Percentiles rank a stretch among this genome's conserved stretches.
Conservation (phyloP, 352 stramenopile genomes). For the Phytopythium delawarense region DNA sequence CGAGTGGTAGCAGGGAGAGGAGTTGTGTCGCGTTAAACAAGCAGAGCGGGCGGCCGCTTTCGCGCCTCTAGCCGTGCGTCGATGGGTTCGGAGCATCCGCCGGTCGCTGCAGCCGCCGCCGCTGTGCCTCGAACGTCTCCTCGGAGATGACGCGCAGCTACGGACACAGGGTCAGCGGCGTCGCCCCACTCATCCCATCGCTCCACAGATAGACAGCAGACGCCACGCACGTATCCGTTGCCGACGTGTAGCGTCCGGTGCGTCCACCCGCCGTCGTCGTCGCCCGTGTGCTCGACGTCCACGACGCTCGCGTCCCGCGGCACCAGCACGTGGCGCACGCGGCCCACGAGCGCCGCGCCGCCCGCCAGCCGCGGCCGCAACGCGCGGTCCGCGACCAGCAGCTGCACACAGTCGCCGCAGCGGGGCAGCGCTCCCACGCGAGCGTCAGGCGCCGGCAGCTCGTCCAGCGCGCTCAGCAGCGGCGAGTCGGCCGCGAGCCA, state of each 20-base stretch:
- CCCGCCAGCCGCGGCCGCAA: conserved; percentile 14
- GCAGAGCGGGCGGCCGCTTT: neutral
- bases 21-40: neutral
- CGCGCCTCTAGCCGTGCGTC: neutral
- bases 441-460: conserved; percentile 16
- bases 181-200: too few species aligned
- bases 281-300: conserved; percentile 18
- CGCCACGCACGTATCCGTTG: conserved; percentile 42
- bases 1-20: neutral
- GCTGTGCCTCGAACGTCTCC: conserved; percentile 10
- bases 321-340: conserved; percentile 35
- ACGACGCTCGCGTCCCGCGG: conserved; percentile 47
- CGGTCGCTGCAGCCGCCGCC: conserved; percentile 4
- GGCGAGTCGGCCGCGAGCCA: conserved; percentile 23
- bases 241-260: conserved; percentile 33
- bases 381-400: conserved; percentile 28
- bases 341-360: conserved; percentile 18
- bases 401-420: conserved; percentile 29
- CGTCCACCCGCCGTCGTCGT: neutral
- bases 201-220: neutral
- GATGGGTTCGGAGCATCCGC: neutral
- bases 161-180: neutral
- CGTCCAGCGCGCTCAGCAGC: conserved; percentile 25
- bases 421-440: conserved; percentile 37
- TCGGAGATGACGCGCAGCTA: conserved; percentile 22